Base-by-base conservation (phyloP, 2,329 filamentous ascomycete species). In the Blastomyces emzantsi region DNA sequence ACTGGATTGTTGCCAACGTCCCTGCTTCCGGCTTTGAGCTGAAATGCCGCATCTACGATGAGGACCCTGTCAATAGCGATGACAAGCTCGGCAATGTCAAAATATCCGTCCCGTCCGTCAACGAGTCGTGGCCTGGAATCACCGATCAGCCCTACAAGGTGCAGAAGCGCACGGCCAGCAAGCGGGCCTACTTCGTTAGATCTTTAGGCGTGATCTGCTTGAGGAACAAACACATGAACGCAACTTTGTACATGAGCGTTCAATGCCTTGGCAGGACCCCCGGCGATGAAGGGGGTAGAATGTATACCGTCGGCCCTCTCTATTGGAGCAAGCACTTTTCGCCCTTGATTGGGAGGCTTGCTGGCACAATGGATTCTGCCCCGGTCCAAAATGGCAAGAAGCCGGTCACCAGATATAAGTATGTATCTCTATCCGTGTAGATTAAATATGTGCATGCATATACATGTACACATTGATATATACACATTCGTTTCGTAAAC, bases 1-100 rank as follows among this genome's bases (percentile, higher is more conserved):
- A 90, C 65, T 97, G 93, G 93, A 82, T 91, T 28, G 88, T 97
- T 30, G 90, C 90, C 65, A 95, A 96, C 69, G 83, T 97, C 1
- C 92, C 93, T 0, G 80, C 87, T 0, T 85, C 83, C 0, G 92
- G 92, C 3, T 96, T 96, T 77, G 83, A 82, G 63, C 82, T 97
- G 69, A 96, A 96, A 73, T 91, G 90, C 66, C 84, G 90, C 62
- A 77, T 97, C 22, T 95, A 92, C 76, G 93, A 97, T 71, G 93
- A 97, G 74, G 93, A 97, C 75, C 86, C 87, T 43, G 85, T 87
- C 1, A 90, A 97, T 73, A 85, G 89, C 67, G 89, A 97, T 72
- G 93, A 97, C 76, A 83, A 90, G 33, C 82, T 97, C 25, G 93
- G 93, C 13, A 95, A 94, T 71, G 90, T 90, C 3, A 91, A 91